phyloP scores from a whole-genome alignment of 306 rosid species.

The Boehmeria nivea region DNA sequence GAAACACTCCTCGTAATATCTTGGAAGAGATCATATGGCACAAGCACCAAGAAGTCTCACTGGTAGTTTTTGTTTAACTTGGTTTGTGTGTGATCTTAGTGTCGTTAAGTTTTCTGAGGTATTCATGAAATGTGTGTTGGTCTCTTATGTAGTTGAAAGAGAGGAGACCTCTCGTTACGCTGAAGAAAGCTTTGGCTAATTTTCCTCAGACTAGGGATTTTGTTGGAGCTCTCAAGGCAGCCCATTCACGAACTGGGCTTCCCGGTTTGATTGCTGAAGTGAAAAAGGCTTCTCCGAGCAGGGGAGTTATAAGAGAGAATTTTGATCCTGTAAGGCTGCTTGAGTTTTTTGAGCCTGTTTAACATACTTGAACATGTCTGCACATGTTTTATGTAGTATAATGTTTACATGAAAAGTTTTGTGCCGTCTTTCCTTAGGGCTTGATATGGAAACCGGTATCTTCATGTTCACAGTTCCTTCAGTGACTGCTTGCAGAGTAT shows the following conservation, averaged over 20 bases:
- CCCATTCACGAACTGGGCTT: slow-evolving; percentile 63
- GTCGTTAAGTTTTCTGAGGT: not conserved
- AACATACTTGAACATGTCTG: not conserved
- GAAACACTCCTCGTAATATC: slow-evolving; percentile 81
- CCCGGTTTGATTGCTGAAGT: slow-evolving; percentile 99
- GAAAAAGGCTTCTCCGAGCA: slow-evolving; percentile 97
- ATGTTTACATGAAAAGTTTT: not conserved
- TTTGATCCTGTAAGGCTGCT: slow-evolving; percentile 69
- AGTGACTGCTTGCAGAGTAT: no score
- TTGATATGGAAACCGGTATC: not conserved
- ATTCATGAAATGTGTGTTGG: not conserved
- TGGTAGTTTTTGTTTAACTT: slow-evolving; percentile 33
- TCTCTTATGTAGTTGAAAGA: slow-evolving; percentile 54
- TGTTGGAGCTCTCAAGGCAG: slow-evolving; percentile 70
- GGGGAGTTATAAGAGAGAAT: slow-evolving; percentile 86
- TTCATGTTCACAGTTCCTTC: not conserved
- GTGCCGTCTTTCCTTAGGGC: not conserved
- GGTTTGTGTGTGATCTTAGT: not conserved
- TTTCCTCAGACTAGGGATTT: slow-evolving; percentile 83
- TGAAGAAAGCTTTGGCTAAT: slow-evolving; percentile 54
- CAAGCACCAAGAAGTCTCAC: slow-evolving; percentile 70
- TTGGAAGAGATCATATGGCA: slow-evolving; percentile 95
- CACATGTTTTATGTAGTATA: not conserved
- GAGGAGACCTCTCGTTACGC: slow-evolving; percentile 47
- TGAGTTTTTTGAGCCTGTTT: not conserved